Conservation (phyloP, 73 alveolate genomes). For the Symbiodinium natans region DNA sequence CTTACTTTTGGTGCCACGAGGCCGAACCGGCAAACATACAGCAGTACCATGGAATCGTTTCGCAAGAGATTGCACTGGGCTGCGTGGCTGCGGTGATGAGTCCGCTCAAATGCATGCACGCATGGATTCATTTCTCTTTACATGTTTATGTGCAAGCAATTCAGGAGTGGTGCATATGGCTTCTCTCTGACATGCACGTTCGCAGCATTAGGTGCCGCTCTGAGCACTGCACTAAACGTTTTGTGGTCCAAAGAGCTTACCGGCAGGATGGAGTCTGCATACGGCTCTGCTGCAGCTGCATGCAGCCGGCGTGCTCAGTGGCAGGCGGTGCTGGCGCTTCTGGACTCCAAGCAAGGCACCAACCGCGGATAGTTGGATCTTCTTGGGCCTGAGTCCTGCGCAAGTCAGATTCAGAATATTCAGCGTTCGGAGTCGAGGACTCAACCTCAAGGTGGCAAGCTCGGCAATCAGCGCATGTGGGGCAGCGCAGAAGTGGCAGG, state of each 20-base stretch:
- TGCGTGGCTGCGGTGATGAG: neutral
- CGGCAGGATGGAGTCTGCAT: neutral
- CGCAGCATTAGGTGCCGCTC: slow-evolving; percentile 22
- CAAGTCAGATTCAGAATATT: no score
- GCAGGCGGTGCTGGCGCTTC: slow-evolving; percentile 40
- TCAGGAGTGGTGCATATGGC: slow-evolving; percentile 72
- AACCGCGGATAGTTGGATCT: neutral
- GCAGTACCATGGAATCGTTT: neutral
- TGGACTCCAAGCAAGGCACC: slow-evolving; percentile 3
- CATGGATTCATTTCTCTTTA: no score
- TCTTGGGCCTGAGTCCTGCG: neutral
- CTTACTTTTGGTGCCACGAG: no score
- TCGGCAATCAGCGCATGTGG: slow-evolving; percentile 69
- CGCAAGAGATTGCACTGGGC: neutral
- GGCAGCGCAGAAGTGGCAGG: slow-evolving; percentile 56
- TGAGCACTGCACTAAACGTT: neutral
- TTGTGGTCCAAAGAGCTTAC: neutral
- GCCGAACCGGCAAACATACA: neutral
- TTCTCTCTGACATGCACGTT: slow-evolving; percentile 21
- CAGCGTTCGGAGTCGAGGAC: neutral
- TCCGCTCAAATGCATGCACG: neutral
- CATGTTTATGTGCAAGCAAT: no score
- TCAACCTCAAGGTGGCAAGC: slow-evolving; percentile 15
- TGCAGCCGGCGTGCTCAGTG: slow-evolving; percentile 35
- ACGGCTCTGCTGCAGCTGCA: neutral